Base-by-base conservation (phyloP, 768 basidiomycete species). In the Hortiboletus flavorubellus region DNA sequence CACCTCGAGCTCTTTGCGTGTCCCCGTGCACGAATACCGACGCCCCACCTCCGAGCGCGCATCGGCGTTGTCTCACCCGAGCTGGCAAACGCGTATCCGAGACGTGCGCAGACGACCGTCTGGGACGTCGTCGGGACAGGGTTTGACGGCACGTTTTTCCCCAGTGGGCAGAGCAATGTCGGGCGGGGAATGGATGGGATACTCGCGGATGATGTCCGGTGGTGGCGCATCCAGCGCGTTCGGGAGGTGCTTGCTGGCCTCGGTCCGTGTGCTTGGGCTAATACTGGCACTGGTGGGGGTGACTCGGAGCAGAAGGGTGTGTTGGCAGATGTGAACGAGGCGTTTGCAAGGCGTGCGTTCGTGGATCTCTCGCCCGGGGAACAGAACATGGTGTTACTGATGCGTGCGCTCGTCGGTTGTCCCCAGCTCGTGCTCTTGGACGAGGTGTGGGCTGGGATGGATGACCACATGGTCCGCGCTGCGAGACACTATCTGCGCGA, bases 371-470 rank as follows among this genome's bases (percentile, higher is more conserved):
- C 87, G 0, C 77, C 82, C 0, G 87, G 85, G 0, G 89, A 90
- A 65, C 95, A 96, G 72, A 80, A 85, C 43, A 70, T 95, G 43
- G 83, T 93, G 18, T 73, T 98, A 37, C 78, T 98, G 41, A 85
- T 95, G 80, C 83, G 94, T 16, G 91, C 94, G 29, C 74, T 97
- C 34, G 92, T 95, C 9, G 81, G 81, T 14, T 73, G 77, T 14
- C 89, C 91, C 4, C 80, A 79, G 51, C 67, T 99, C 34, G 76
- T 98, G 8, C 75, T 98, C 10, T 73, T 98, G 39, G 96, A 99
- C 64, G 96, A 99, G 68, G 90, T 87, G 9, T 94, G 91, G 83
- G 86, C 89, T 23, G 95, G 94, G 26, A 95, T 98, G 91, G 91
- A 91, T 59, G 85, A 83, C 42, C 72, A 69, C 6, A 91, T 92